A percentile compares a stretch with the other conserved stretches of the same genome.
phyloP scores from a whole-genome alignment of 75 land plant species.

The Sequoia sempervirens region DNA sequence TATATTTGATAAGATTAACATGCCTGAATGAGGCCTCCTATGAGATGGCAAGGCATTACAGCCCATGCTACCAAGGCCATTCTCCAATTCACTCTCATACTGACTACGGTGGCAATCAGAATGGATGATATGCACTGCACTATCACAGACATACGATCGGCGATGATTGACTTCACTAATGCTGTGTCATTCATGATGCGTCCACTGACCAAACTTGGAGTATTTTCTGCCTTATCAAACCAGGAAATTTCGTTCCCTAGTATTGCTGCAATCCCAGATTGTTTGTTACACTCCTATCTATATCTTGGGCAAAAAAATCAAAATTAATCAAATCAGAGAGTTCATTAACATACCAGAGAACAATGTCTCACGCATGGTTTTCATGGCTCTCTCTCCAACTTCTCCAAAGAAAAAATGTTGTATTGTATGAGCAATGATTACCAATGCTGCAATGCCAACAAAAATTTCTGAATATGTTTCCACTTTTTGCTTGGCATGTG shows the following conservation, averaged over 20 bases:
- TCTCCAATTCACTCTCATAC: constrained; percentile 38
- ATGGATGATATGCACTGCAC: constrained; percentile 47
- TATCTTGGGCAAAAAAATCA: background rate
- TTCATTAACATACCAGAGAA: constrained; percentile 30
- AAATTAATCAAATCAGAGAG: background rate
- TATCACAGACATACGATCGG: constrained; percentile 50
- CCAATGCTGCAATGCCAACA: constrained; percentile 18
- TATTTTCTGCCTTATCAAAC: constrained; percentile 65
- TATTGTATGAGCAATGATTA: constrained; percentile 31
- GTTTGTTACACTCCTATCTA: background rate
- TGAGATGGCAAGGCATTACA: constrained; percentile 43
- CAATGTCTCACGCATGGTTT: constrained; percentile 26
- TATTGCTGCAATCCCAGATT: constrained; percentile 28
- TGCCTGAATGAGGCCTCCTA: constrained; percentile 31
- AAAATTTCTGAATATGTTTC: constrained; percentile 24
- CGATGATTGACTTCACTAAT: constrained; percentile 36
- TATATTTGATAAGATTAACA: background rate
- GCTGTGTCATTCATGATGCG: constrained; percentile 45
- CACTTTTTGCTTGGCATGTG: constrained; percentile 19
- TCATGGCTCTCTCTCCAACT: constrained; percentile 46
- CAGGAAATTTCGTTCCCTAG: constrained; percentile 64
- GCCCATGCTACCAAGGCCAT: constrained; percentile 47
- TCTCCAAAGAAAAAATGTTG: constrained; percentile 51
- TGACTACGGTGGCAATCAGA: constrained; percentile 36
- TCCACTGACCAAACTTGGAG: constrained; percentile 35